Conservation (phyloP, 495 filamentous ascomycete genomes). For the Penicillium salamii region DNA sequence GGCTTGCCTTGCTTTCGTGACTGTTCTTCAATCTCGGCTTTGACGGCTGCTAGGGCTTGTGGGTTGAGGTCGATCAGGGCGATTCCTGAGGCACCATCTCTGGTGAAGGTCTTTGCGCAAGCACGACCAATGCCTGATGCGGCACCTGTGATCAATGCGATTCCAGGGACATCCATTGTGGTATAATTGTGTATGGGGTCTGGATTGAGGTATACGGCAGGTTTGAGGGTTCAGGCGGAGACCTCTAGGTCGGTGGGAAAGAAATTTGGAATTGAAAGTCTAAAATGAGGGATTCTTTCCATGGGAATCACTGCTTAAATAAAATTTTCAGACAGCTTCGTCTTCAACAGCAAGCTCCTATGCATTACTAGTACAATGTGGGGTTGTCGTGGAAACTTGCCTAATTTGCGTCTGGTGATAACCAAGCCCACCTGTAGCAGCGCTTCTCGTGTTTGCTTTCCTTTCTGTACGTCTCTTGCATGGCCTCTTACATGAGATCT, state of each 20-base stretch:
- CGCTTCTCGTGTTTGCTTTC: background rate
- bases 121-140: slow-evolving; percentile 23
- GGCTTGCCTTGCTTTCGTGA: background rate
- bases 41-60: slow-evolving; percentile 14
- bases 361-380: background rate
- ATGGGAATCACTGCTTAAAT: background rate
- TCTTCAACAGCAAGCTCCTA: background rate
- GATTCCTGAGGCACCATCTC: slow-evolving; percentile 18
- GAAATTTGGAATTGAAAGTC: background rate
- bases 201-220: too few species aligned
- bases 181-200: background rate
- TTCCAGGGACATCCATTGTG: slow-evolving; percentile 20
- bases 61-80: slow-evolving; percentile 17
- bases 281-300: background rate
- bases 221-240: background rate
- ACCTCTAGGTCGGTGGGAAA: too few species aligned
- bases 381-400: slow-evolving; percentile 19
- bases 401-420: slow-evolving; percentile 3
- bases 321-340: background rate
- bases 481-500: background rate
- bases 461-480: background rate
- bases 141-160: slow-evolving; percentile 24
- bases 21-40: slow-evolving; percentile 14
- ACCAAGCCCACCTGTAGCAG: background rate
- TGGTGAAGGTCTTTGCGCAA: slow-evolving; percentile 15